phyloP scores from a whole-genome alignment of 2,329 filamentous ascomycete genomes.

The Myotisia sp. region DNA sequence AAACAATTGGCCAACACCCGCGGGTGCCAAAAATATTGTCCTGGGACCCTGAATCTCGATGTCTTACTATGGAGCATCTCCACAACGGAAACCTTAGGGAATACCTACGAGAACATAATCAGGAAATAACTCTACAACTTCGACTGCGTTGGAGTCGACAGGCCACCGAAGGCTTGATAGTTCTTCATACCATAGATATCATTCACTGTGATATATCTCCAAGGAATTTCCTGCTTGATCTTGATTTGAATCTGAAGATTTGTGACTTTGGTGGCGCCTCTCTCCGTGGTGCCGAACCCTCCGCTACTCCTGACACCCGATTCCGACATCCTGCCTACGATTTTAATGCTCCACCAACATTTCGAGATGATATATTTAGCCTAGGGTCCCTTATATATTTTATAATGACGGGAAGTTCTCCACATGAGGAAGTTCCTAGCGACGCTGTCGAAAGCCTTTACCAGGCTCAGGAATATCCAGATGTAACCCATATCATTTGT shows the following conservation, averaged over 20 bases:
- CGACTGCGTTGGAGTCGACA: constrained; percentile 21
- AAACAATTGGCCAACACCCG: constrained; percentile 2
- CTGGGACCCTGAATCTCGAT: neutral
- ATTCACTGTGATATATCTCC: constrained; percentile 30
- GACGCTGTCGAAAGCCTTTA: constrained; percentile 12
- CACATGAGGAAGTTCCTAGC: constrained; percentile 14
- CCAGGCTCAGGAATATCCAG: constrained; percentile 11
- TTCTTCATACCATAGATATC: constrained; percentile 25
- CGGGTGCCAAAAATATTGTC: constrained; percentile 4
- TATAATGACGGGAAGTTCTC: constrained; percentile 11
- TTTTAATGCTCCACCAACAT: constrained; percentile 13
- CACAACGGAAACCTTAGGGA: constrained; percentile 6
- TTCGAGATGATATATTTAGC: constrained; percentile 14
- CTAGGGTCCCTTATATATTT: constrained; percentile 15
- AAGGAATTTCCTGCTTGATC: constrained; percentile 27
- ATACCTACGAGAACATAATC: constrained; percentile 4
- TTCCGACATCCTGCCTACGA: constrained; percentile 14
- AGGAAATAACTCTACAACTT: constrained; percentile 6
- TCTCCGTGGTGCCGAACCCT: constrained; percentile 15
- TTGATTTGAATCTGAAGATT: constrained; percentile 23
- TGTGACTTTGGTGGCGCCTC: constrained; percentile 26
- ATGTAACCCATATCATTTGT: constrained; percentile 12
- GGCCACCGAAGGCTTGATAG: constrained; percentile 21
- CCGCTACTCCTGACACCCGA: constrained; percentile 11
- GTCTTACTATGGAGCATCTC: constrained; percentile 7